These are phyloP conservation scores for Ceratocystiopsis brevicomis DNA, from an alignment of 2,329 filamentous ascomycete genomes.

Conservation along the genomic window DNA sequence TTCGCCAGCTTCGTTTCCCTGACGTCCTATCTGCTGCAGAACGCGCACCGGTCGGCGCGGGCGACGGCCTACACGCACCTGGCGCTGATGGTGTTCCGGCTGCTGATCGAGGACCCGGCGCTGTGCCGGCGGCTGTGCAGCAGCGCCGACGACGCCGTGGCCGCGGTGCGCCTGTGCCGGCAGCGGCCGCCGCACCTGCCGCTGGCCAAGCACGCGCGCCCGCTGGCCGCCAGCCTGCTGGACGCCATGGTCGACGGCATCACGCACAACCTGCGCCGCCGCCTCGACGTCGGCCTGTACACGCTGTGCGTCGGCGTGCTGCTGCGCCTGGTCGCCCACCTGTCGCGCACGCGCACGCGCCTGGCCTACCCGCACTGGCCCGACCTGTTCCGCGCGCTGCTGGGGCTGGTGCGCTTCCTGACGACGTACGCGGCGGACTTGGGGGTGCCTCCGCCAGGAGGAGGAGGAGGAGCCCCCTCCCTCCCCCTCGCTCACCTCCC, in stretches of 20 bases:
- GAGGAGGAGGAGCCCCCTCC: no score
- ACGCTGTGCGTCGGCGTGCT: constrained; percentile 65
- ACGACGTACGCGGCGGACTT: constrained; percentile 72
- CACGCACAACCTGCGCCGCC: constrained; percentile 77
- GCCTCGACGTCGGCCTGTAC: constrained; percentile 72
- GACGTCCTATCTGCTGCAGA: constrained; percentile 81
- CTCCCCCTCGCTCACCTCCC: no score
- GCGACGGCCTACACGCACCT: constrained; percentile 70
- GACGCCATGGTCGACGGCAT: constrained; percentile 82
- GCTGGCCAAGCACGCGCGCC: constrained; percentile 48
- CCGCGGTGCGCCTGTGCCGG: constrained; percentile 63
- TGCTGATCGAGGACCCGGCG: constrained; percentile 68
- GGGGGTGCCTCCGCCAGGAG: no score
- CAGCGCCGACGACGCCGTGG: constrained; percentile 22
- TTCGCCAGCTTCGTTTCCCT: constrained; percentile 72
- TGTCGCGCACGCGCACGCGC: constrained; percentile 65
- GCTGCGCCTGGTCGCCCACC: constrained; percentile 63
- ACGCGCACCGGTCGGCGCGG: constrained; percentile 68
- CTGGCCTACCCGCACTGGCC: constrained; percentile 78
- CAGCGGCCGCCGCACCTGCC: constrained; percentile 79
- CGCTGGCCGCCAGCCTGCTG: constrained; percentile 57
- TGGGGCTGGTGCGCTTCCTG: constrained; percentile 77
- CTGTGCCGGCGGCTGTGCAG: constrained; percentile 64
- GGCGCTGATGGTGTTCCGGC: constrained; percentile 66
- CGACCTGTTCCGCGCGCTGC: constrained; percentile 76